Percentiles rank a stretch among this genome's conserved stretches.
These are phyloP conservation scores for Penstemon newberryi DNA, from an alignment of 257 asterid genomes.

Conservation along the genomic window DNA sequence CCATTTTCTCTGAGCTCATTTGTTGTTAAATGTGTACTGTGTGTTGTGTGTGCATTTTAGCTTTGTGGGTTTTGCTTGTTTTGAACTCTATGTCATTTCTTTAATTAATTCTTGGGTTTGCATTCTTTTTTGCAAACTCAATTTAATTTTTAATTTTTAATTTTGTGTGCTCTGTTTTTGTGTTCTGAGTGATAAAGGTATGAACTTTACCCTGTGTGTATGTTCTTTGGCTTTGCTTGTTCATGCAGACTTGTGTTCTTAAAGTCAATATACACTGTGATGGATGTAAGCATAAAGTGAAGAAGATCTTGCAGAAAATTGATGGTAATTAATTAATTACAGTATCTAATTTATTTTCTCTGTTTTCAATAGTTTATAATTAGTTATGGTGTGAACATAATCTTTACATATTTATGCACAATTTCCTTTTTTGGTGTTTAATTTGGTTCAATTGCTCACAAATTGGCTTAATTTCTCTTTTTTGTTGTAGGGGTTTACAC, in stretches of 20 bases:
- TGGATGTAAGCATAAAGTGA: conserved; percentile 87
- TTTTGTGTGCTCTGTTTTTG: background rate
- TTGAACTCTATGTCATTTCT: conserved; percentile 12
- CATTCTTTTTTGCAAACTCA: background rate
- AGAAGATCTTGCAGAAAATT: conserved; percentile 92
- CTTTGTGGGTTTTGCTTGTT: conserved; percentile 34
- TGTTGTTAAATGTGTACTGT: conserved; percentile 8
- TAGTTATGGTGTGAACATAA: background rate
- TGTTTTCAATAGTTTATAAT: conserved; percentile 20
- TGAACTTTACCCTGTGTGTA: conserved; percentile 41
- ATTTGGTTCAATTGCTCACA: background rate
- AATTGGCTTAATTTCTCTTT: conserved; percentile 10
- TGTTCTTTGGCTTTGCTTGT: conserved; percentile 59
- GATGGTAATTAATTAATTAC: conserved; percentile 49
- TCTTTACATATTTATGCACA: background rate
- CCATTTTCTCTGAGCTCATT: conserved; percentile 27
- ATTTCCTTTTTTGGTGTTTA: background rate
- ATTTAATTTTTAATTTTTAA: background rate
- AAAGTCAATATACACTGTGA: conserved; percentile 97
- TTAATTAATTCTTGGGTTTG: conserved; percentile 18
- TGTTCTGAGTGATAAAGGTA: conserved; percentile 35
- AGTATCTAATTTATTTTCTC: conserved; percentile 9
- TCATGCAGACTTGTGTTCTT: conserved; percentile 87
- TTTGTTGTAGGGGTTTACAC: conserved; percentile 70
- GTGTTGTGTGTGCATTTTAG: conserved; percentile 27